A percentile compares a stretch with the other conserved stretches of the same genome.
phyloP scores from a whole-genome alignment of 1,284 basidiomycete genomes.

The Coniferiporia sulphurascens region DNA sequence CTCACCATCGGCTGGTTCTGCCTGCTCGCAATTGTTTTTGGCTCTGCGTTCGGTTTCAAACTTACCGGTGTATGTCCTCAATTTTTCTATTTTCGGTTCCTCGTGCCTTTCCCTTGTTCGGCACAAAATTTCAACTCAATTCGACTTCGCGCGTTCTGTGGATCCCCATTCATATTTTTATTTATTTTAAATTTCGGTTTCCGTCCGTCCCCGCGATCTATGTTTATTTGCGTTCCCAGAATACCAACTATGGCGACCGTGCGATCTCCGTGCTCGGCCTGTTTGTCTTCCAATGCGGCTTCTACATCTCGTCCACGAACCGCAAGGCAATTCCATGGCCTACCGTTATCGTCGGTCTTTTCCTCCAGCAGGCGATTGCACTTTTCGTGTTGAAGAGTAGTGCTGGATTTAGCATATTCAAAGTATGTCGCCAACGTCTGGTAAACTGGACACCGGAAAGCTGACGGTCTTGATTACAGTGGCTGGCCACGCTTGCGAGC shows the following conservation, averaged over 20 bases:
- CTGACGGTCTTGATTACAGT: constrained; percentile 26
- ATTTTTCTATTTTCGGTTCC: background rate
- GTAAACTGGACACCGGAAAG: background rate
- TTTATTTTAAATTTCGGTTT: too few relatives aligned
- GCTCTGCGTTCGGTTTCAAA: constrained; percentile 77
- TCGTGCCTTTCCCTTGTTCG: background rate
- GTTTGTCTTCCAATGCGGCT: constrained; percentile 68
- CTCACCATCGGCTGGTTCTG: constrained; percentile 68
- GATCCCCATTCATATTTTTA: background rate
- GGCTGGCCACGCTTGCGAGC: constrained; percentile 70
- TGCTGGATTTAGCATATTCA: constrained; percentile 78
- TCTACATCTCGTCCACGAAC: constrained; percentile 60
- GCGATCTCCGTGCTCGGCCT: constrained; percentile 80
- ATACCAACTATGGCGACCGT: constrained; percentile 67
- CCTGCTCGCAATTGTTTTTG: constrained; percentile 71
- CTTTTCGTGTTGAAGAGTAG: constrained; percentile 80
- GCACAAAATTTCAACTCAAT: background rate
- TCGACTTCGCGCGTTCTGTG: background rate
- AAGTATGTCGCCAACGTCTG: constrained; percentile 15
- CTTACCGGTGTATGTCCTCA: constrained; percentile 45
- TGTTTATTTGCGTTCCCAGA: constrained; percentile 32
- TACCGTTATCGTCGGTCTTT: constrained; percentile 80
- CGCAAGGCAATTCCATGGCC: constrained; percentile 69
- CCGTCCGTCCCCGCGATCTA: background rate
- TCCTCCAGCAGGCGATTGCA: constrained; percentile 78